Conservation (phyloP, 148 eudicot genomes). For the Chenopodium quinoa region DNA sequence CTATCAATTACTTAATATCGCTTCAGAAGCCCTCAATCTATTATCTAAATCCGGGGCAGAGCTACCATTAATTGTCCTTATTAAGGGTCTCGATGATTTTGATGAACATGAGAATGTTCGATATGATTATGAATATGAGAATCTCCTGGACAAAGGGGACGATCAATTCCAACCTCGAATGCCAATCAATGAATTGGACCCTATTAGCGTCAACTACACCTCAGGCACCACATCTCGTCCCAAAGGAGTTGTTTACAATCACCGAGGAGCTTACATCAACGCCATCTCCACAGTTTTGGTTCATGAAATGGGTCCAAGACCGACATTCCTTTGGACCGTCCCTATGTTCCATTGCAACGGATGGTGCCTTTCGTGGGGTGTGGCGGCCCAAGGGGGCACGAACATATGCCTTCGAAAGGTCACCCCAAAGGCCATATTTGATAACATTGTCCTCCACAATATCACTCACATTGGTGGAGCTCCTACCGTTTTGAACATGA, state of each 20-base stretch:
- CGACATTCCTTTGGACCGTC: neutral
- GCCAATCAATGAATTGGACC: neutral
- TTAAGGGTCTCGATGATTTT: neutral
- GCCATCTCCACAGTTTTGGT: neutral
- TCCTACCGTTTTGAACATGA: neutral
- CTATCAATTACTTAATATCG: neutral
- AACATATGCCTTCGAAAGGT: neutral
- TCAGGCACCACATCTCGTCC: neutral
- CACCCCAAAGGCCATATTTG: slow-evolving; percentile 4
- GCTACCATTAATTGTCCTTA: neutral
- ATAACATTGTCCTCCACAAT: neutral
- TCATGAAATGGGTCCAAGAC: neutral
- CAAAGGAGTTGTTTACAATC: neutral
- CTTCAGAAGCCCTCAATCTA: neutral
- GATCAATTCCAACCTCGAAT: neutral
- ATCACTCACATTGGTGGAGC: neutral
- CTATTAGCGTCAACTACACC: neutral
- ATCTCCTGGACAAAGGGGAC: neutral
- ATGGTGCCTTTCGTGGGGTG: neutral
- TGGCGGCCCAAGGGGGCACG: neutral
- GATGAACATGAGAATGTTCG: neutral
- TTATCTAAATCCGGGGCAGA: neutral
- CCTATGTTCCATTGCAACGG: neutral
- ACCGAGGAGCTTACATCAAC: neutral
- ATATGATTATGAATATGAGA: neutral